Base-by-base conservation (phyloP, 1,284 basidiomycete genomes). In the Stygiomarasmius scandens region DNA sequence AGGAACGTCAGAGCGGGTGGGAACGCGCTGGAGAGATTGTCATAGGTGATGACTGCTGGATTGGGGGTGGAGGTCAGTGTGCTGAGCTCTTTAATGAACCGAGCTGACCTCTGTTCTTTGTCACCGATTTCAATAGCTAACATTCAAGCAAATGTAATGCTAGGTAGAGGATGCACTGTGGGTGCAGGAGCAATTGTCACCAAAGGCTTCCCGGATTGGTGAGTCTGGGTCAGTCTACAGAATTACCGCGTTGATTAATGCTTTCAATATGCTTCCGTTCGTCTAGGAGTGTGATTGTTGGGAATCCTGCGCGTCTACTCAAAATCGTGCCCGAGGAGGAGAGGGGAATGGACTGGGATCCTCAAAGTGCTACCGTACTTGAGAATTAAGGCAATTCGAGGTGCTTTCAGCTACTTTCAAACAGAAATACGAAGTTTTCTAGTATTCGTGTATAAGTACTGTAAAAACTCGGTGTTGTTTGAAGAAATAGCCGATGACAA, bases 31-130 rank as follows among this genome's bases (percentile, higher is more conserved):
- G 48, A n/a, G 47, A 54, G 16, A 61, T 67, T 16, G 41, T 19
- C 5, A 63, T 66, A 8, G 65, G 61, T 2, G 55, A 65, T 16
- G 65, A 67, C 47, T 65, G 64, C 49, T 65, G 64, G 64, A 58
- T 67, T 44, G 65, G 65, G 20, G 64, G 38, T 41, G 38, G 38
- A 41, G 38, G 38, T 41, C 6, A 19, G 38, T 41, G 29, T n/a
- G 29, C 12, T 5, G 12, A 32, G 29, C 5, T 32, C 5, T 8
- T 9, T 41, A 16, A 9, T 41, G 6, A 41, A 32, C 6, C 12
- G 29, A 12, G 29, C 29, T 12, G 5, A 12, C 12, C 12, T 32
- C 5, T 5, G 29, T 32, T 32, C 29, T 6, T 6, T 5, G 29
- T 32, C 12, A 12, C 5, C 38, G n/a, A 41, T 41, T 41, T 41